Conservation (phyloP, 495 filamentous ascomycete genomes). For the Xylaria grammica region DNA sequence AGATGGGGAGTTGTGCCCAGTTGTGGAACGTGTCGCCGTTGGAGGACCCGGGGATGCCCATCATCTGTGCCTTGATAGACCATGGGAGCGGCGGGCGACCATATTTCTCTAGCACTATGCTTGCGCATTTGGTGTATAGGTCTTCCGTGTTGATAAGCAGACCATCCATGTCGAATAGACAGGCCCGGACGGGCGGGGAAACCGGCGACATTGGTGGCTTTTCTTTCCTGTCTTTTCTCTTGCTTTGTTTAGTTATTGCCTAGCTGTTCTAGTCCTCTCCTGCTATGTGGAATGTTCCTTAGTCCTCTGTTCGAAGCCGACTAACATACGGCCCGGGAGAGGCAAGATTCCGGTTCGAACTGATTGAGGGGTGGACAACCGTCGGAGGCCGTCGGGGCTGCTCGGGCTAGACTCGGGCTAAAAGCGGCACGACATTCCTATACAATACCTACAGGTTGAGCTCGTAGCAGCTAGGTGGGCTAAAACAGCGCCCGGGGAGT, state of each 20-base stretch:
- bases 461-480: neutral
- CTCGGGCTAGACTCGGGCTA: slow-evolving; percentile 1
- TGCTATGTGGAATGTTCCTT: neutral
- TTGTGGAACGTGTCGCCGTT: slow-evolving; percentile 51
- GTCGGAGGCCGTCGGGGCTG: slow-evolving; percentile 36
- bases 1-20: slow-evolving; percentile 83
- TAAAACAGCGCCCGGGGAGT: too few species aligned
- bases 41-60: slow-evolving; percentile 69
- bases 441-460: slow-evolving; percentile 10
- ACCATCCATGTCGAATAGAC: slow-evolving; percentile 93
- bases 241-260: neutral
- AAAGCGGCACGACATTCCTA: neutral
- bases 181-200: slow-evolving; percentile 73
- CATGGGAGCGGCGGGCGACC: slow-evolving; percentile 72
- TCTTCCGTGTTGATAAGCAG: slow-evolving; percentile 86
- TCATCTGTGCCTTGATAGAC: slow-evolving; percentile 81
- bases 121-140: slow-evolving; percentile 74
- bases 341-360: neutral
- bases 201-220: neutral
- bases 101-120: slow-evolving; percentile 69
- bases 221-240: neutral
- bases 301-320: neutral
- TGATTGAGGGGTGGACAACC: slow-evolving; percentile 11
- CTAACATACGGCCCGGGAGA: neutral
- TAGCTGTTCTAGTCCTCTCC: neutral